Conservation (phyloP, 2,329 filamentous ascomycete genomes). For the Pleoardoris graminearum region DNA sequence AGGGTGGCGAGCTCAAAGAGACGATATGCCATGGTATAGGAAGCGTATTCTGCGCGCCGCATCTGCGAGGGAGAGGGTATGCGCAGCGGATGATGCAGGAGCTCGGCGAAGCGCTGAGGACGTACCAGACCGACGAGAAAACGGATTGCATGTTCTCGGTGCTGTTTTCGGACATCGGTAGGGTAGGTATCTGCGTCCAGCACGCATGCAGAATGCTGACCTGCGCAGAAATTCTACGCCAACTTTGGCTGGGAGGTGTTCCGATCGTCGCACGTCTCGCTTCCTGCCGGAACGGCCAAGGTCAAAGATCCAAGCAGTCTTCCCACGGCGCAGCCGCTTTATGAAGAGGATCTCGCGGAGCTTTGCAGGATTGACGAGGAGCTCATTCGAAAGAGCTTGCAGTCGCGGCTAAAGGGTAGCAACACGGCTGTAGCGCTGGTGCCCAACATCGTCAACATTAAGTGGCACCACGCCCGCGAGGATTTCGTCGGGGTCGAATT, state of each 20-base stretch:
- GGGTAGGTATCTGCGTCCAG: conserved; percentile 44
- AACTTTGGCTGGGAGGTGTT: conserved; percentile 76
- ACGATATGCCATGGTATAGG: conserved; percentile 73
- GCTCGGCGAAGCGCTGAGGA: conserved; percentile 59
- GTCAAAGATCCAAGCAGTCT: conserved; percentile 11
- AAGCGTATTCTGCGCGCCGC: conserved; percentile 74
- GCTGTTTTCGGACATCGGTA: conserved; percentile 83
- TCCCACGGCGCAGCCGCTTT: conserved; percentile 52
- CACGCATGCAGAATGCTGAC: conserved; percentile 56
- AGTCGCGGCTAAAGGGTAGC: conserved; percentile 41
- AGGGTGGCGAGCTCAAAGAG: conserved; percentile 56
- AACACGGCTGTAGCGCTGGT: conserved; percentile 65
- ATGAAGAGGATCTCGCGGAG: conserved; percentile 61
- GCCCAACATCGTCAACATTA: conserved; percentile 68
- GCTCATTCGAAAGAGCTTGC: conserved; percentile 61
- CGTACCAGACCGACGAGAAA: conserved; percentile 53
- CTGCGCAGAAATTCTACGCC: conserved; percentile 79
- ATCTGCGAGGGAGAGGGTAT: conserved; percentile 73
- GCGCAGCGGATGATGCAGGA: conserved; percentile 78
- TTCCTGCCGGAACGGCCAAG: conserved; percentile 51
- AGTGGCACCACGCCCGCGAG: conserved; percentile 81
- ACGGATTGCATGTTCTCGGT: conserved; percentile 67
- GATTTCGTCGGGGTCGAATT: conserved; percentile 72
- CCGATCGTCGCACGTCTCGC: conserved; percentile 70
- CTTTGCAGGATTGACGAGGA: conserved; percentile 68